These are phyloP conservation scores for Pleurotus eryngii DNA, from an alignment of 768 basidiomycete species.

Conservation along the genomic window DNA sequence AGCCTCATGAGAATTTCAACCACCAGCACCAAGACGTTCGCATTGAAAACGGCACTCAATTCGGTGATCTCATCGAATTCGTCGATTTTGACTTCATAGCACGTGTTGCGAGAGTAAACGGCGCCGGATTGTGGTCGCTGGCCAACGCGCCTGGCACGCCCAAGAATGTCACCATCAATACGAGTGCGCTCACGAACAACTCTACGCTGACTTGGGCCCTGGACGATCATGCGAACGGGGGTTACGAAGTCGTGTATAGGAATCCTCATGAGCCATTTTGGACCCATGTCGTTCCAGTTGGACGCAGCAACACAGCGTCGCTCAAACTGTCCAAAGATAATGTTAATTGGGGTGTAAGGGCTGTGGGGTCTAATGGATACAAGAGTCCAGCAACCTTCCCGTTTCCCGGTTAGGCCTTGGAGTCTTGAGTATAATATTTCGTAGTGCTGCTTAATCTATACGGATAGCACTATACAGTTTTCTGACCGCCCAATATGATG, in stretches of 20 bases:
- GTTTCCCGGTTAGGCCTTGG: background rate
- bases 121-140: constrained; percentile 50
- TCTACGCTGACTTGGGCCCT: constrained; percentile 30
- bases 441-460: constrained; percentile 47
- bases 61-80: constrained; percentile 53
- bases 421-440: too few relatives aligned
- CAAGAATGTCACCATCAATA: constrained; percentile 24
- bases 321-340: constrained; percentile 51
- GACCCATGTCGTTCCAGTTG: constrained; percentile 48
- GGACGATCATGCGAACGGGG: constrained; percentile 36
- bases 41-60: constrained; percentile 47
- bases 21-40: constrained; percentile 58
- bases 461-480: constrained; percentile 80
- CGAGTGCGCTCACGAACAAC: background rate
- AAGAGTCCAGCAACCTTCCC: constrained; percentile 49
- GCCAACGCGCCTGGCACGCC: constrained; percentile 52
- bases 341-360: constrained; percentile 45
- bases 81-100: constrained; percentile 49
- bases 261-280: constrained; percentile 43
- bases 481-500: constrained; percentile 88
- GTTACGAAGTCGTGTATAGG: constrained; percentile 53
- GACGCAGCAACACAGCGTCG: constrained; percentile 36
- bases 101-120: constrained; percentile 53
- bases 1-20: constrained; percentile 54
- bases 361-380: constrained; percentile 50